Base-by-base conservation (phyloP, 2,329 filamentous ascomycete species). In the Grosmannia serpens region DNA sequence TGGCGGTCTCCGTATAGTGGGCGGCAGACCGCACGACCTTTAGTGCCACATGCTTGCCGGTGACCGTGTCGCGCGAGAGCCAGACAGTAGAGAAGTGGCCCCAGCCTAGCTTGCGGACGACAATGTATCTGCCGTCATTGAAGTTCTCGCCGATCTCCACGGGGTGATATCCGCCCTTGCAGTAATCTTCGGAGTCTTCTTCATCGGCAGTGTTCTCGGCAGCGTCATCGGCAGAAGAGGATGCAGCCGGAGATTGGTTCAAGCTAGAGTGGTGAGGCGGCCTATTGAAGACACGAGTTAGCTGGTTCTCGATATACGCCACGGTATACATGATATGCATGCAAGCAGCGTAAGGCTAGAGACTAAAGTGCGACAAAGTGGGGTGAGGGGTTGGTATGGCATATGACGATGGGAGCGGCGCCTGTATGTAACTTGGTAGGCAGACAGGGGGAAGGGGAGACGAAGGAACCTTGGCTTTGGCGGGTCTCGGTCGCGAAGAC, bases 61-160 rank as follows among this genome's bases (percentile, higher is more conserved):
- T 91, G 60, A 79, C 83, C 68, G 95, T 96, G 76, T 97, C 92
- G 72, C 88, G 75, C 63, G 84, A 86, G 53, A 87, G 74, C 84
- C 84, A 97, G 65, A 97, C 92, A 38, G 92, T 99, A n/a, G 92
- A 96, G 76, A 97, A 99, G 70, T 97, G 92, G 63, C 94, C 94
- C 92, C 92, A 97, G 65, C 92, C 92, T 57, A 97, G 81, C 78
- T 97, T 97, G 75, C 91, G 88, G 72, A 97, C 88, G 60, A 97
- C 86, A 20, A 91, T 94, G 75, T 99, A 99, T 75, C 89, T 92
- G 66, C 90, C 91, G 71, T 97, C 90, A 72, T 97, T 97, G 82
- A 96, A 97, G 69, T 91, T 88, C 75, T 99, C 94, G 67, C 94
- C 94, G 61, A 97, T 87, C 67, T 85, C 82, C 55, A 99, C 94